Evolutionary conservation across 495 filamentous ascomycete species (phyloP), one percentile per base, ranked within the genome.

Genomic region (Penicillium turbatum): DNA sequence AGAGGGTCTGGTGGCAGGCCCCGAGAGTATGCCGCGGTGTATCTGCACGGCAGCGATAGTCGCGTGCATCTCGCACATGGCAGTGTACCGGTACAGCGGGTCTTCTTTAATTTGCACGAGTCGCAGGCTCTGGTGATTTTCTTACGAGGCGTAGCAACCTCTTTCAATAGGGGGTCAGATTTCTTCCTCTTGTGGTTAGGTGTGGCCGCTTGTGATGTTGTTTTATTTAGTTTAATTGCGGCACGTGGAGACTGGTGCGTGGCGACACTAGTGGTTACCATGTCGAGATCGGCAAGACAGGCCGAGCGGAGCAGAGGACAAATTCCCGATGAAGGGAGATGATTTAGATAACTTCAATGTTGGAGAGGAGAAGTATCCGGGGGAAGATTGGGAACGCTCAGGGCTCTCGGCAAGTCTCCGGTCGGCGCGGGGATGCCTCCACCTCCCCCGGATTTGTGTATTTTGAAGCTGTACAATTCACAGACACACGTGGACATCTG

Each of bases 71-170:
- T 55, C 6, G 63, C 59, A 43, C 75, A 78, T 0, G 75, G 73
- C n/a, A 74, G 39, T 2, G 73, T 76, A 27, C 75, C 75, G 0
- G 69, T 76, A 44, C 75, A 78, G 24, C 67, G 65, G 3, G 72
- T 74, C 57, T 78, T 78, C 56, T 74, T 75, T 16, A 64, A 54
- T 62, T 78, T 78, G 63, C 75, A 78, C 32, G 62, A 68, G 58
- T 78, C 75, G 61, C 75, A 78, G 37, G 75, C 75, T 43, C 75
- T 56, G 32, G 73, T 78, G 51, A 76, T 75, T 51, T 73, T 73
- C 45, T 71, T 71, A n/a, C 72, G 70, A 30, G 53, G 29, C 3
- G 27, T 53, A 6, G 42, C 59, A 45, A 51, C 53, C 30, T 49
- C 48, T 39, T 56, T 62, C 12, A 61, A 26, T 12, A 48, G 34